Percentiles rank a stretch among this genome's conserved stretches.
phyloP scores from a whole-genome alignment of 2,329 filamentous ascomycete species.

The Apiospora sp. region DNA sequence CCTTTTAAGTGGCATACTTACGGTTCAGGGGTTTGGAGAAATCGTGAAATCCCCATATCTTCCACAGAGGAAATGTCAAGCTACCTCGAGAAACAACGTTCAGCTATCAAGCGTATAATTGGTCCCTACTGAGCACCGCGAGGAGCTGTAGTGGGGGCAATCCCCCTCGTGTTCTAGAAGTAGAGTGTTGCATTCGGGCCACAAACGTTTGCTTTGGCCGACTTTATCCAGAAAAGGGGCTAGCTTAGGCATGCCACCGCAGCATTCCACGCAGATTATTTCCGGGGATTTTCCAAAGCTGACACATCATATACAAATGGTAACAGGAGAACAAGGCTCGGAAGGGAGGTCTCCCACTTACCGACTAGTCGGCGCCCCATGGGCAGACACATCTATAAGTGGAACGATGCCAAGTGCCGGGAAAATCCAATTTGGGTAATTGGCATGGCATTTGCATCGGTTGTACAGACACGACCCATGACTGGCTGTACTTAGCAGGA shows the following conservation, averaged over 20 bases:
- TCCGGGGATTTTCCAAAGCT: not conserved
- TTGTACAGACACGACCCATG: conserved; percentile 27
- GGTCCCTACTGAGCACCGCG: not conserved
- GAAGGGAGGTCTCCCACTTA: not conserved
- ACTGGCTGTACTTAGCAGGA: conserved; percentile 27
- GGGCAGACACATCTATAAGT: not conserved
- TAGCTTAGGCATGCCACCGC: not conserved
- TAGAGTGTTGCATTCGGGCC: not conserved
- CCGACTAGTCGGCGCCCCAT: not conserved
- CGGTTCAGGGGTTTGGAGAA: too few relatives aligned
- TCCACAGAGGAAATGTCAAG: not conserved
- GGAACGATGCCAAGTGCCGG: conserved; percentile 28
- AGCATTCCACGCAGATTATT: not conserved
- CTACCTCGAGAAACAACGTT: not conserved
- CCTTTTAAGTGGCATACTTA: not conserved
- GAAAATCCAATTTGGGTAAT: conserved; percentile 37
- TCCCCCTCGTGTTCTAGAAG: not conserved
- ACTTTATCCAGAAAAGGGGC: conserved; percentile 6
- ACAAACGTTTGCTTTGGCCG: not conserved
- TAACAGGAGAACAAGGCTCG: too few relatives aligned
- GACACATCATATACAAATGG: not conserved
- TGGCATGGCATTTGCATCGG: conserved; percentile 28
- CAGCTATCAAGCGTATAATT: not conserved
- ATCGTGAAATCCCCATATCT: too few relatives aligned
- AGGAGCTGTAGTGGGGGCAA: not conserved